phyloP scores from a whole-genome alignment of 768 basidiomycete genomes.

The Cystobasidiopsis lactophilus region DNA sequence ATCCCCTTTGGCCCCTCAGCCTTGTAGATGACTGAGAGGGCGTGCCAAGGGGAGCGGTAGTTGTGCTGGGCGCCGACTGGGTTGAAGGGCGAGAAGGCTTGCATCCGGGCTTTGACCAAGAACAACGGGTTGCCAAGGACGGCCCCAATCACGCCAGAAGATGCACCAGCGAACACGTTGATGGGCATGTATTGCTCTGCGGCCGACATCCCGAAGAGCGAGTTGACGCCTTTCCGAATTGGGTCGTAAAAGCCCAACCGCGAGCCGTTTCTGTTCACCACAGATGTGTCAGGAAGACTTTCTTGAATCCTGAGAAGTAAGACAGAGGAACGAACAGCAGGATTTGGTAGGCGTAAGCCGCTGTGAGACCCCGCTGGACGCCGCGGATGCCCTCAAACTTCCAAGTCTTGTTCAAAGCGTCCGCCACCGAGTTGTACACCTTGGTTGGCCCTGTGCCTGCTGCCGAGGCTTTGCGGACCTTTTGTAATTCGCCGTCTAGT shows the following conservation, averaged over 20 bases:
- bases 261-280: conserved; percentile 13
- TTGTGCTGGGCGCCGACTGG: conserved; percentile 87
- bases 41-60: conserved; percentile 66
- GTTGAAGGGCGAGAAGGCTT: conserved; percentile 85
- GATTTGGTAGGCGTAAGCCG: conserved; percentile 67
- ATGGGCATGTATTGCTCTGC: conserved; percentile 50
- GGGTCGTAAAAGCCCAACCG: conserved; percentile 79
- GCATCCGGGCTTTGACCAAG: conserved; percentile 93
- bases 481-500: conserved; percentile 75
- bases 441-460: conserved; percentile 24
- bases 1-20: conserved; percentile 61
- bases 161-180: conserved; percentile 65
- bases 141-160: conserved; percentile 64
- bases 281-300: no score
- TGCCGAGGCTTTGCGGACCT: conserved; percentile 27
- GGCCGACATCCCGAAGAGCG: conserved; percentile 36
- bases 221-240: conserved; percentile 49
- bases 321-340: conserved; percentile 68
- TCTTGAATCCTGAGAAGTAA: conserved; percentile 29
- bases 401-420: conserved; percentile 36
- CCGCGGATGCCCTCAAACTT: conserved; percentile 25
- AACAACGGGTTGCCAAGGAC: conserved; percentile 69
- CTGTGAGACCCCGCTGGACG: conserved; percentile 72
- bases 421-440: conserved; percentile 75
- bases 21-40: conserved; percentile 52